Percentiles rank a stretch among this genome's conserved stretches.
These are phyloP conservation scores for Amaranthus cruentus DNA, from an alignment of 148 eudicot genomes.

Conservation along the genomic window DNA sequence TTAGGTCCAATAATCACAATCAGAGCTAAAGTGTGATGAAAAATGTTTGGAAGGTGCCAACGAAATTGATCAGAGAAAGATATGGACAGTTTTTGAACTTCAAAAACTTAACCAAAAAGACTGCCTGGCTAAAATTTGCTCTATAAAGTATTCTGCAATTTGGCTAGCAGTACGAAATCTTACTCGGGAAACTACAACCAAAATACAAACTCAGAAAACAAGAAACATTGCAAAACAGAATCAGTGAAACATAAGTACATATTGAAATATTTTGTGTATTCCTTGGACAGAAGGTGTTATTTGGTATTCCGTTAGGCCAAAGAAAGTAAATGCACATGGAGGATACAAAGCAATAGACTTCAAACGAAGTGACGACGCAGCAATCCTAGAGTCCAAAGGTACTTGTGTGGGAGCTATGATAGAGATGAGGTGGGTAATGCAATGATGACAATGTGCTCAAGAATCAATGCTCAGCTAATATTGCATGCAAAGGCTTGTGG, in stretches of 20 bases:
- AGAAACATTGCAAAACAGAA: background rate
- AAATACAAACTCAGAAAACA: background rate
- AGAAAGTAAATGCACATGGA: too few relatives aligned
- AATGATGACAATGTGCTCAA: too few relatives aligned
- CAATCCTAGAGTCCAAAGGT: too few relatives aligned
- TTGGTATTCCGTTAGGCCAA: too few relatives aligned
- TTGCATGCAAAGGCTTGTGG: too few relatives aligned
- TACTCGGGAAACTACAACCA: background rate
- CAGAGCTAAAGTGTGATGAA: background rate
- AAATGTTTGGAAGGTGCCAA: background rate
- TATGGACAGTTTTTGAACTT: background rate
- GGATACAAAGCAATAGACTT: too few relatives aligned
- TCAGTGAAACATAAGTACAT: background rate
- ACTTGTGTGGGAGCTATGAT: too few relatives aligned
- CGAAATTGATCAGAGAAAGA: background rate
- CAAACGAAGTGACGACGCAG: too few relatives aligned
- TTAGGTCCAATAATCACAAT: background rate
- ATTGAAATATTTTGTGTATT: background rate
- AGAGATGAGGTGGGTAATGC: too few relatives aligned
- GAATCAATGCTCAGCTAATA: too few relatives aligned
- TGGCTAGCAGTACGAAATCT: too few relatives aligned
- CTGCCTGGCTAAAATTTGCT: background rate
- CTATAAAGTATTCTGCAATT: background rate
- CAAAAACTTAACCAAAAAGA: background rate
- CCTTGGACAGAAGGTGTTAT: too few relatives aligned